phyloP scores from a whole-genome alignment of 768 basidiomycete species.

The Tremella fuciformis region DNA sequence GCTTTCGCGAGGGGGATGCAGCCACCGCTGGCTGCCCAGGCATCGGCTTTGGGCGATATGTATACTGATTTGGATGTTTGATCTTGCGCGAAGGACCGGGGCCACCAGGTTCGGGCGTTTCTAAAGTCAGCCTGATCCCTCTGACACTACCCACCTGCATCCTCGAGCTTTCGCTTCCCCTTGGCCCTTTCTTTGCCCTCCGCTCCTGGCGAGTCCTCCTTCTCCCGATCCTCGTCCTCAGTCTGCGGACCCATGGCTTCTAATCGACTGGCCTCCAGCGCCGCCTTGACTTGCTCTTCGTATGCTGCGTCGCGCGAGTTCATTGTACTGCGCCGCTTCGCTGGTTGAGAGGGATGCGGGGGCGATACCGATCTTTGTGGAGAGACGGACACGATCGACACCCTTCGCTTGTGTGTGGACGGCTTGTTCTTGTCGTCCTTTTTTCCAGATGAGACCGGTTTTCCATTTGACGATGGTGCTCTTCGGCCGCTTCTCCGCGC shows the following conservation, averaged over 20 bases:
- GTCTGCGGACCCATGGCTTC: conserved; percentile 57
- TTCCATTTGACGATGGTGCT: conserved; percentile 19
- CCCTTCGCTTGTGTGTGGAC: neutral
- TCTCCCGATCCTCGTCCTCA: conserved; percentile 55
- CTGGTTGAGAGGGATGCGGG: conserved; percentile 29
- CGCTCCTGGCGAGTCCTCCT: conserved; percentile 26
- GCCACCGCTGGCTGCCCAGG: conserved; percentile 20
- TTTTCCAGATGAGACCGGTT: conserved; percentile 13
- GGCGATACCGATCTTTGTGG: conserved; percentile 17
- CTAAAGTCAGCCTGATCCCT: conserved; percentile 11
- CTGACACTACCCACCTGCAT: conserved; percentile 29
- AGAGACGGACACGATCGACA: conserved; percentile 12
- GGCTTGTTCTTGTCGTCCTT: conserved; percentile 9
- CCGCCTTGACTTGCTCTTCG: conserved; percentile 66
- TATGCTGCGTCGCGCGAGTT: conserved; percentile 89
- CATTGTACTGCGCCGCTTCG: conserved; percentile 93
- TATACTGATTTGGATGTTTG: conserved; percentile 59
- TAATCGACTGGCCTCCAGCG: conserved; percentile 39
- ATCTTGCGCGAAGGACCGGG: conserved; percentile 20
- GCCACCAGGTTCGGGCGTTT: conserved; percentile 7
- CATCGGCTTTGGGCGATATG: conserved; percentile 53
- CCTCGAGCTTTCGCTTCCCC: conserved; percentile 54
- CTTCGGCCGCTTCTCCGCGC: conserved; percentile 1
- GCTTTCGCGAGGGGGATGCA: conserved; percentile 27
- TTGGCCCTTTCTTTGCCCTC: conserved; percentile 48